phyloP scores from a whole-genome alignment of 768 basidiomycete species.

The Tulasnella sp. region DNA sequence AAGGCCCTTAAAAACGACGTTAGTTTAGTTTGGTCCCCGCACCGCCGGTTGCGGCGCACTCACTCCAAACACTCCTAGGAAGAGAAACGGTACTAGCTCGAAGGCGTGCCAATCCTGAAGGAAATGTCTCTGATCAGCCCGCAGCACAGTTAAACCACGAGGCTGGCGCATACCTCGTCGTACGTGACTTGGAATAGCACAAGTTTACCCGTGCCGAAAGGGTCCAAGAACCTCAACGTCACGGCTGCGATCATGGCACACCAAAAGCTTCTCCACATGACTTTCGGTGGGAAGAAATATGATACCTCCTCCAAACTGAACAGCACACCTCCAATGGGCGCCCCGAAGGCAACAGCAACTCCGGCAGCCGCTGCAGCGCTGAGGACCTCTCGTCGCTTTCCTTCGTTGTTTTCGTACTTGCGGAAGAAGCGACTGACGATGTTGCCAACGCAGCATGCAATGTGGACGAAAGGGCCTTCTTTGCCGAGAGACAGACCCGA shows the following conservation, averaged over 20 bases:
- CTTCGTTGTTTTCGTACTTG: constrained; percentile 97
- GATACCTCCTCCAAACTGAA: constrained; percentile 95
- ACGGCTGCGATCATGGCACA: constrained; percentile 44
- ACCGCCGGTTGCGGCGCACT: constrained; percentile 32
- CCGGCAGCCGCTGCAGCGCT: constrained; percentile 97
- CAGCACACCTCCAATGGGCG: constrained; percentile 88
- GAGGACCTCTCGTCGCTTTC: constrained; percentile 90
- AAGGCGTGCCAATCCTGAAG: constrained; percentile 86
- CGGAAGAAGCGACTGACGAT: constrained; percentile 78
- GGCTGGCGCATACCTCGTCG: constrained; percentile 54
- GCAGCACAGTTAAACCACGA: not conserved
- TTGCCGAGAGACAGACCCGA: constrained; percentile 83
- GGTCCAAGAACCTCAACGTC: constrained; percentile 56
- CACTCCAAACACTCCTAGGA: constrained; percentile 88
- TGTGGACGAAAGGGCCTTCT: constrained; percentile 84
- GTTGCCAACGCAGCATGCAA: constrained; percentile 88
- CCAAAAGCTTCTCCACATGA: constrained; percentile 76
- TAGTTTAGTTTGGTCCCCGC: not conserved
- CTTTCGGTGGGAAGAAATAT: constrained; percentile 93
- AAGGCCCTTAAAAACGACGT: constrained; percentile 56
- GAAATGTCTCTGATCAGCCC: constrained; percentile 21
- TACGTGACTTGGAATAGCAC: constrained; percentile 91
- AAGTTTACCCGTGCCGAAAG: constrained; percentile 91
- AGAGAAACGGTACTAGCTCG: constrained; percentile 78
- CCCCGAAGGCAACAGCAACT: constrained; percentile 95